These are phyloP conservation scores for Achlya hypogyna DNA, from an alignment of 352 stramenopile species.

Conservation along the genomic window DNA sequence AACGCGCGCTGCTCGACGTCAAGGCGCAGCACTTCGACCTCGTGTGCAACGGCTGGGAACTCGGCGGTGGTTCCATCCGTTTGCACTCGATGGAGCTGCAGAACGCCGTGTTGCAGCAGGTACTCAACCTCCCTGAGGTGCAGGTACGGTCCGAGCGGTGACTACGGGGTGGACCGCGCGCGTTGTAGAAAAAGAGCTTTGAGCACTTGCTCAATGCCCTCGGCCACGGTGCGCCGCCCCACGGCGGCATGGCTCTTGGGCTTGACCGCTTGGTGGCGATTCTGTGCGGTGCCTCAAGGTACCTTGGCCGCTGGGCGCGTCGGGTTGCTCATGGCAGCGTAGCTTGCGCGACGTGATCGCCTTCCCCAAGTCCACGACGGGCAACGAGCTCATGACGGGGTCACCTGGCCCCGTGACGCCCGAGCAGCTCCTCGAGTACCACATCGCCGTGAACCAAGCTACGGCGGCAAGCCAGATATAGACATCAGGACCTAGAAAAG, in stretches of 20 bases:
- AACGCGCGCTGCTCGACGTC: slow-evolving; percentile 48
- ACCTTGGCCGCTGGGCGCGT: not conserved
- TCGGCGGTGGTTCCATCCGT: slow-evolving; percentile 80
- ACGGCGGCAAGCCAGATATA: not conserved
- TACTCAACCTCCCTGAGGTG: slow-evolving; percentile 53
- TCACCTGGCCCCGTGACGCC: slow-evolving; percentile 52
- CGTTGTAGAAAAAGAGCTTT: slow-evolving; percentile 48
- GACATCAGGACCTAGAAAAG: too few relatives aligned
- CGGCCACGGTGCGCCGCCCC: slow-evolving; percentile 63
- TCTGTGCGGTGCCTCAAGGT: slow-evolving; percentile 56
- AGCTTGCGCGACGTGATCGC: slow-evolving; percentile 82
- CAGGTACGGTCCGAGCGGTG: slow-evolving; percentile 26
- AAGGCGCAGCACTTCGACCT: slow-evolving; percentile 81
- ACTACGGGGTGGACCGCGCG: not conserved
- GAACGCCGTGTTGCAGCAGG: slow-evolving; percentile 62
- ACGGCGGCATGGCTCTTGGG: slow-evolving; percentile 78
- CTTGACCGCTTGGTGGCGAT: slow-evolving; percentile 80
- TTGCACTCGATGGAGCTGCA: slow-evolving; percentile 71
- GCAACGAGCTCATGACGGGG: slow-evolving; percentile 82
- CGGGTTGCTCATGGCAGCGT: not conserved
- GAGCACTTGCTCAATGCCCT: slow-evolving; percentile 75
- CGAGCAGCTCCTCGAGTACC: slow-evolving; percentile 67
- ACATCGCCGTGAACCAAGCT: slow-evolving; percentile 39
- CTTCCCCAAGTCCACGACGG: slow-evolving; percentile 84
- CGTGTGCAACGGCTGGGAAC: slow-evolving; percentile 82